Percentiles rank a stretch among this genome's conserved stretches.
phyloP scores from a whole-genome alignment of 1,284 basidiomycete genomes.

The Gymnopus androsaceus region DNA sequence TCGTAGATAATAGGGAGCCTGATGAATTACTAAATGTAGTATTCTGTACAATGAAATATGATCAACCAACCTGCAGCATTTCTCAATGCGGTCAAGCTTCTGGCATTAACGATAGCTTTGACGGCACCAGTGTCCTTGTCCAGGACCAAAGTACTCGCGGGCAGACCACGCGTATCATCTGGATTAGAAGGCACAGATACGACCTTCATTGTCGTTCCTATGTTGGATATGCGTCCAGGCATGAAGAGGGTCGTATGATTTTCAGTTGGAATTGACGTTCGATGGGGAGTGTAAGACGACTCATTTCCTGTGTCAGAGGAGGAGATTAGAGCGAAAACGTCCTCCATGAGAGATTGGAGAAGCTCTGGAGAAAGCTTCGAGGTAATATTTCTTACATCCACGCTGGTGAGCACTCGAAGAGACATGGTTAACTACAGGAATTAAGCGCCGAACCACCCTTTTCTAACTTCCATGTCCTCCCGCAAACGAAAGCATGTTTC shows the following conservation, averaged over 20 bases:
- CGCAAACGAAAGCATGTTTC: slow-evolving; percentile 16
- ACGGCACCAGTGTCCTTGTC: slow-evolving; percentile 69
- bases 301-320: slow-evolving; percentile 17
- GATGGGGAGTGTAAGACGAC: slow-evolving; percentile 47
- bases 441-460: too few species aligned
- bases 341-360: slow-evolving; percentile 56
- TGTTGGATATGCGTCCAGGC: slow-evolving; percentile 57
- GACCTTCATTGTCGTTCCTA: slow-evolving; percentile 65
- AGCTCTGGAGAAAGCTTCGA: slow-evolving; percentile 42
- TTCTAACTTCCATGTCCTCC: slow-evolving; percentile 8
- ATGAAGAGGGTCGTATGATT: slow-evolving; percentile 67
- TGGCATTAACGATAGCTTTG: slow-evolving; percentile 76
- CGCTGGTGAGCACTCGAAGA: slow-evolving; percentile 54
- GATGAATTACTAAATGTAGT: not conserved
- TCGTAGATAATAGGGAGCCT: slow-evolving; percentile 77
- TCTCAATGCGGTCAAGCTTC: slow-evolving; percentile 73
- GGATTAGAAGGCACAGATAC: slow-evolving; percentile 62
- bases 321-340: slow-evolving; percentile 47
- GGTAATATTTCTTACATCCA: slow-evolving; percentile 49
- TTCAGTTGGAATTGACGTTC: slow-evolving; percentile 46
- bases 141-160: slow-evolving; percentile 75
- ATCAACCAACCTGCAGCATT: slow-evolving; percentile 68
- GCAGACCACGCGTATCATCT: slow-evolving; percentile 56
- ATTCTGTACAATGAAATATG: not conserved
- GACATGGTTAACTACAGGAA: too few species aligned